Percentiles rank a stretch among this genome's conserved stretches.
phyloP scores from a whole-genome alignment of 257 asterid species.

The Eustoma russellianum region DNA sequence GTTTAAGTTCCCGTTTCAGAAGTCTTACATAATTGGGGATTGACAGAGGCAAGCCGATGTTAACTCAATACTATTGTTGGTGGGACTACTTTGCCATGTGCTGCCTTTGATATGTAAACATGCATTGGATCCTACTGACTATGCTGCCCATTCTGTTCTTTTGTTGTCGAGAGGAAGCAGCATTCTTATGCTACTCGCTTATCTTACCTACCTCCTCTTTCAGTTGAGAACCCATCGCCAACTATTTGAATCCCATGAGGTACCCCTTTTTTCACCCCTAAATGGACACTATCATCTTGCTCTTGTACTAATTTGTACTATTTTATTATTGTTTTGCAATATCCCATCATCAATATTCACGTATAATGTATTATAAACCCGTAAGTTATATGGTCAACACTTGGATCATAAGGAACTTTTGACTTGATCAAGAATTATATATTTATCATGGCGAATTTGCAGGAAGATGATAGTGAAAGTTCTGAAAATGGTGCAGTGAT shows the following conservation, averaged over 20 bases:
- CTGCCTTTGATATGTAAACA: slow-evolving; percentile 29
- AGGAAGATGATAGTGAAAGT: slow-evolving; percentile 2
- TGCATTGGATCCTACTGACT: slow-evolving; percentile 5
- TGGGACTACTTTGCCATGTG: slow-evolving; percentile 38
- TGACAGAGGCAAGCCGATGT: slow-evolving; percentile 39
- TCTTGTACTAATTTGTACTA: no score
- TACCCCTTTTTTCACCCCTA: background rate
- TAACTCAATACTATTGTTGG: slow-evolving; percentile 22
- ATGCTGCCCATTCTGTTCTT: slow-evolving; percentile 14
- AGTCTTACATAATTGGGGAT: no score
- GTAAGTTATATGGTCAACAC: no score
- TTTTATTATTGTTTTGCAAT: no score
- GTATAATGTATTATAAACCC: no score
- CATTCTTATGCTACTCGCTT: slow-evolving; percentile 34
- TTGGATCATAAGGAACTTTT: no score
- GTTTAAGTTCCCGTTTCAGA: background rate
- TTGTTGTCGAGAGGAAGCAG: slow-evolving; percentile 33
- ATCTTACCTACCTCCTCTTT: slow-evolving; percentile 33
- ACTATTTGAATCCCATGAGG: slow-evolving; percentile 26
- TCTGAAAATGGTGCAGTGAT: slow-evolving; percentile 22
- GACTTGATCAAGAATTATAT: no score
- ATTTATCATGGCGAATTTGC: no score
- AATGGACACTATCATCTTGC: no score
- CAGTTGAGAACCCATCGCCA: slow-evolving; percentile 27
- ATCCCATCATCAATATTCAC: no score